Percentiles rank a stretch among this genome's conserved stretches.
These are phyloP conservation scores for Westerdykella aurantiaca DNA, from an alignment of 2,329 filamentous ascomycete genomes.

Conservation along the genomic window DNA sequence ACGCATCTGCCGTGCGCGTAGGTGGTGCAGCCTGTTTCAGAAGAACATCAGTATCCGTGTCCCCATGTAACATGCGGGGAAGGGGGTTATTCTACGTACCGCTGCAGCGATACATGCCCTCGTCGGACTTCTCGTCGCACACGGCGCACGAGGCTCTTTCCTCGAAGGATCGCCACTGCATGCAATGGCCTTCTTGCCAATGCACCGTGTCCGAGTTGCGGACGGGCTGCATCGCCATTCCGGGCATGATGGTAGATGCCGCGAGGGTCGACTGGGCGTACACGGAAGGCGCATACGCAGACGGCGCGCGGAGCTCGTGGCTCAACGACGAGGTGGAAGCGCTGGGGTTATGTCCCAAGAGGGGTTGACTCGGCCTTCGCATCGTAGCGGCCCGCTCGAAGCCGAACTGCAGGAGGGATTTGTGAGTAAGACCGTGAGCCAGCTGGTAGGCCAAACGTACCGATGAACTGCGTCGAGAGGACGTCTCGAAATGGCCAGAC, in stretches of 20 bases:
- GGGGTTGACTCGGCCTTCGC: conserved; percentile 60
- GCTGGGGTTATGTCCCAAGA: conserved; percentile 60
- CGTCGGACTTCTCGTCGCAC: conserved; percentile 68
- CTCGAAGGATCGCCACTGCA: conserved; percentile 60
- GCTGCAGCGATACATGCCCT: conserved; percentile 69
- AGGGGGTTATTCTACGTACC: conserved; percentile 35
- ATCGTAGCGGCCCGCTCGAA: conserved; percentile 64
- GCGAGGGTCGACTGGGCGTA: conserved; percentile 83
- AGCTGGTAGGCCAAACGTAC: conserved; percentile 21
- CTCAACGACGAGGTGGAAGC: conserved; percentile 61
- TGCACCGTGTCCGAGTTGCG: conserved; percentile 71
- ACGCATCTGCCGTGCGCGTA: conserved; percentile 56
- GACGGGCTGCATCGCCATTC: conserved; percentile 73
- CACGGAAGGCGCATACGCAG: conserved; percentile 68
- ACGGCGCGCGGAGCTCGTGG: conserved; percentile 45
- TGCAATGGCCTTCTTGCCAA: conserved; percentile 81
- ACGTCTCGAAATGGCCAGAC: conserved; percentile 82
- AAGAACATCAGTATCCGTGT: neutral
- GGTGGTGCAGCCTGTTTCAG: conserved; percentile 49
- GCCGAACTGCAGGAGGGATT: conserved; percentile 52
- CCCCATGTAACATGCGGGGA: neutral
- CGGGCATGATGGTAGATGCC: conserved; percentile 81
- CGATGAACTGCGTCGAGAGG: conserved; percentile 84
- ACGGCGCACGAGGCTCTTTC: conserved; percentile 60
- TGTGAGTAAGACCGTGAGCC: neutral